Percentiles rank a stretch among this genome's conserved stretches.
Evolutionary conservation across 257 asterid species (phyloP).

Genomic region (Solanum pinnatisectum): DNA sequence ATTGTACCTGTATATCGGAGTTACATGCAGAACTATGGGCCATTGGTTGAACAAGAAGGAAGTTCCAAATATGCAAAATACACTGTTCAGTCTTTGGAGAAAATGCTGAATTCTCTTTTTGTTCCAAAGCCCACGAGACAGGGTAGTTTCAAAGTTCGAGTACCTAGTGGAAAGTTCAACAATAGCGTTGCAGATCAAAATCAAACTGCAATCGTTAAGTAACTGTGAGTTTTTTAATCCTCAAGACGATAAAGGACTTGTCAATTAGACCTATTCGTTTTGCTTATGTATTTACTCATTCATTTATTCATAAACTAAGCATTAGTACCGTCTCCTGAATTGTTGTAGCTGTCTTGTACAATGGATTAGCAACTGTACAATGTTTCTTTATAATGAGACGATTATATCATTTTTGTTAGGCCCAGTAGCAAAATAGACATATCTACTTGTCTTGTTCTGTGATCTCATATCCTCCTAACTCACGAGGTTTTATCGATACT

Average conservation of each 20-base stretch:
- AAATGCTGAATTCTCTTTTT: constrained; percentile 55
- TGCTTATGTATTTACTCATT: not conserved
- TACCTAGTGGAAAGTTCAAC: constrained; percentile 51
- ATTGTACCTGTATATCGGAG: constrained; percentile 84
- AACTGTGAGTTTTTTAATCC: not conserved
- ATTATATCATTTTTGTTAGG: not conserved
- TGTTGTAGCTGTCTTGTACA: not conserved
- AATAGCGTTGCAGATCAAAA: constrained; percentile 32
- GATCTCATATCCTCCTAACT: not conserved
- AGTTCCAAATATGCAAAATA: constrained; percentile 65
- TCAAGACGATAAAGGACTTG: not conserved
- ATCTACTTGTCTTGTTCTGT: not conserved
- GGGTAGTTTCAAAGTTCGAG: constrained; percentile 63
- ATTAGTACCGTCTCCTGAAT: not conserved
- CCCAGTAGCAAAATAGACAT: not conserved
- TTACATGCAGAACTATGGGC: constrained; percentile 91
- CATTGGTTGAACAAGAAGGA: constrained; percentile 75
- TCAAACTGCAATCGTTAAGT: constrained; percentile 18
- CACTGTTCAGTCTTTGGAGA: constrained; percentile 62
- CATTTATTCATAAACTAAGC: not conserved
- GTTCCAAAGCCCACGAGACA: constrained; percentile 44
- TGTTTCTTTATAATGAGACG: not conserved
- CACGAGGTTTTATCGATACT: not conserved
- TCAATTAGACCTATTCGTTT: not conserved
- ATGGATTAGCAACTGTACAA: not conserved